Evolutionary conservation across 768 basidiomycete genomes (phyloP).

Genomic region (Lentinula boryana): DNA sequence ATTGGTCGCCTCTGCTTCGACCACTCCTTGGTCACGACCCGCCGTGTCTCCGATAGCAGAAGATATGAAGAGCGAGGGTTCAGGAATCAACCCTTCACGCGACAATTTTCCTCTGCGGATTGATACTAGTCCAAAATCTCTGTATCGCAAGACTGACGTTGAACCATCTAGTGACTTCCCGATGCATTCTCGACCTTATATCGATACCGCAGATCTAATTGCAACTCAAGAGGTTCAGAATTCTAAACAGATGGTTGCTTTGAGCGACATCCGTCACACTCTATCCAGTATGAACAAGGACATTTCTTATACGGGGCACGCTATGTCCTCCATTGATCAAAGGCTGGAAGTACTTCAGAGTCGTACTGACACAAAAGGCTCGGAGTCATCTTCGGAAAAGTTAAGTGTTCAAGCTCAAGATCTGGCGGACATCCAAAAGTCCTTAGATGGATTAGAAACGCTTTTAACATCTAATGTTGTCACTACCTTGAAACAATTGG

Average conservation of each 20-base stretch:
- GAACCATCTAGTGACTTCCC: neutral
- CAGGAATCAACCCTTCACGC: neutral
- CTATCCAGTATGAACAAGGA: neutral
- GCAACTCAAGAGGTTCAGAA: slow-evolving; percentile 1
- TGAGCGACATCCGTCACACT: neutral
- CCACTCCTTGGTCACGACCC: neutral
- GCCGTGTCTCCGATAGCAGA: slow-evolving; percentile 1
- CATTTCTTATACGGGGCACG: neutral
- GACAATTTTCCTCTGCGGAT: neutral
- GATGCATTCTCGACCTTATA: neutral
- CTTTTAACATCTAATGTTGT: slow-evolving; percentile 34
- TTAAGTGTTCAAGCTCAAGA: neutral
- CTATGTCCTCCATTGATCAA: neutral
- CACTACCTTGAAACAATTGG: slow-evolving; percentile 25
- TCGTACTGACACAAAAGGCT: neutral
- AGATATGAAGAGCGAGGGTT: neutral
- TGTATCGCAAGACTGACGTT: neutral
- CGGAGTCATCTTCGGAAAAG: neutral
- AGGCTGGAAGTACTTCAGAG: neutral
- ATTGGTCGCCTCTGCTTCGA: neutral
- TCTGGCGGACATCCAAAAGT: slow-evolving; percentile 18
- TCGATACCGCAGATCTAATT: neutral
- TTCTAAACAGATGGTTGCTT: neutral
- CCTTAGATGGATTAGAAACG: slow-evolving; percentile 31
- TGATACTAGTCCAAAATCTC: neutral